phyloP scores from a whole-genome alignment of 2,329 filamentous ascomycete species.

The Macroventuria anomochaeta region DNA sequence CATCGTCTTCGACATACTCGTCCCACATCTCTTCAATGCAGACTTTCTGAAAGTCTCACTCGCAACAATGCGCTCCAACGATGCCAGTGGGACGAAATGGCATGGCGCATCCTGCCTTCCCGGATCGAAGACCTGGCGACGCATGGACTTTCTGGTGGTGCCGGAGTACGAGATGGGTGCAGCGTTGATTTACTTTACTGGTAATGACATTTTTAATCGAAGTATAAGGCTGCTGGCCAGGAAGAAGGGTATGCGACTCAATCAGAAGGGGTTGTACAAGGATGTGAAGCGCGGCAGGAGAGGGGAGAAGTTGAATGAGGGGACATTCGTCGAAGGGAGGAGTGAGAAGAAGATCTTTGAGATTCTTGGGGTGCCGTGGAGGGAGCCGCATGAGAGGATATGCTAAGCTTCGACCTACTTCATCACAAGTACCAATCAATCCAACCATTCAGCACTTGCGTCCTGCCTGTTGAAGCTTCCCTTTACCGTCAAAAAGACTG shows the following conservation, averaged over 20 bases:
- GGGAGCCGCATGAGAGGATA: conserved; percentile 57
- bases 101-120: conserved; percentile 83
- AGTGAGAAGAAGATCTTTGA: conserved; percentile 84
- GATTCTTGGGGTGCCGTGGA: conserved; percentile 82
- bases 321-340: conserved; percentile 73
- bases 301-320: conserved; percentile 68
- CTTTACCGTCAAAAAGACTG: too few relatives aligned
- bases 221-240: conserved; percentile 81
- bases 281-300: conserved; percentile 68
- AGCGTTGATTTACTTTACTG: conserved; percentile 92
- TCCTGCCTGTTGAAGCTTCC: too few relatives aligned
- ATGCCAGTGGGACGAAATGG: conserved; percentile 74
- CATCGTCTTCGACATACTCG: conserved; percentile 68
- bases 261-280: conserved; percentile 80
- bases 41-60: conserved; percentile 75
- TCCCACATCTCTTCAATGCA: conserved; percentile 64
- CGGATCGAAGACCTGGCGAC: conserved; percentile 67
- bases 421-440: too few relatives aligned
- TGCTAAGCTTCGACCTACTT: too few relatives aligned
- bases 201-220: conserved; percentile 92
- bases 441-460: too few relatives aligned
- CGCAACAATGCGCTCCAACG: conserved; percentile 61
- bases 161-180: conserved; percentile 81
- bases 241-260: conserved; percentile 82
- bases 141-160: conserved; percentile 85